Conservation (phyloP, 2,329 filamentous ascomycete species). For the Hymenoscyphus fructigenus region DNA sequence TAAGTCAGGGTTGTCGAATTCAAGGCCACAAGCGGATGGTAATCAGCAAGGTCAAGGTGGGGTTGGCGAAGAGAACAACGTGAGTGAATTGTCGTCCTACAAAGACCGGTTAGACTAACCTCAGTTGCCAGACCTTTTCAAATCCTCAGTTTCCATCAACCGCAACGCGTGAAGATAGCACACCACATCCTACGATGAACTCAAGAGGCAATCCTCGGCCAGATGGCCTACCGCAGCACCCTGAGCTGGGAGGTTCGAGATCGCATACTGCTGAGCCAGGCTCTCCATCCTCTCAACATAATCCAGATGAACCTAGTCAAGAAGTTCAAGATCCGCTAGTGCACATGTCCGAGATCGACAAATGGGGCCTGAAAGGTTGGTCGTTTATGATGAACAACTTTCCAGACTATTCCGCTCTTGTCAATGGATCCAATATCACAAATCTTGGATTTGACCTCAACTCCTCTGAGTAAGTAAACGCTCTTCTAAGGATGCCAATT, state of each 20-base stretch:
- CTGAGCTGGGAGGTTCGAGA: constrained; percentile 17
- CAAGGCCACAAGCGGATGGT: constrained; percentile 32
- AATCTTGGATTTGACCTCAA: constrained; percentile 57
- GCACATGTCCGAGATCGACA: constrained; percentile 62
- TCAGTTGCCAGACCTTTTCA: constrained; percentile 25
- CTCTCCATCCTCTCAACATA: constrained; percentile 26
- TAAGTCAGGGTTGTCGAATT: constrained; percentile 27
- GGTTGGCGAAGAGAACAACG: constrained; percentile 26
- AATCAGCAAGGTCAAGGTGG: constrained; percentile 26
- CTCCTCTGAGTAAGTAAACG: constrained; percentile 53
- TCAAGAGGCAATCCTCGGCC: constrained; percentile 19
- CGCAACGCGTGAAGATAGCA: constrained; percentile 26
- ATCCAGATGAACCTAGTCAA: constrained; percentile 28
- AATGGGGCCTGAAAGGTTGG: constrained; percentile 64
- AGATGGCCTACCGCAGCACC: constrained; percentile 25
- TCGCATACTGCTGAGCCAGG: constrained; percentile 28
- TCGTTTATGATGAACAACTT: constrained; percentile 60
- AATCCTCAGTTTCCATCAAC: constrained; percentile 28
- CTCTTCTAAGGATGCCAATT: neutral
- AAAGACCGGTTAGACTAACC: constrained; percentile 6
- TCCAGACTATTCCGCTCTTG: constrained; percentile 60
- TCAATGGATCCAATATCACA: constrained; percentile 58
- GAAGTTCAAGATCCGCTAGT: constrained; percentile 57
- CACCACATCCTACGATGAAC: constrained; percentile 26
- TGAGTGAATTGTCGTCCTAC: constrained; percentile 19